phyloP scores from a whole-genome alignment of 352 stramenopile species.

The Globisporangium uncinulatum region DNA sequence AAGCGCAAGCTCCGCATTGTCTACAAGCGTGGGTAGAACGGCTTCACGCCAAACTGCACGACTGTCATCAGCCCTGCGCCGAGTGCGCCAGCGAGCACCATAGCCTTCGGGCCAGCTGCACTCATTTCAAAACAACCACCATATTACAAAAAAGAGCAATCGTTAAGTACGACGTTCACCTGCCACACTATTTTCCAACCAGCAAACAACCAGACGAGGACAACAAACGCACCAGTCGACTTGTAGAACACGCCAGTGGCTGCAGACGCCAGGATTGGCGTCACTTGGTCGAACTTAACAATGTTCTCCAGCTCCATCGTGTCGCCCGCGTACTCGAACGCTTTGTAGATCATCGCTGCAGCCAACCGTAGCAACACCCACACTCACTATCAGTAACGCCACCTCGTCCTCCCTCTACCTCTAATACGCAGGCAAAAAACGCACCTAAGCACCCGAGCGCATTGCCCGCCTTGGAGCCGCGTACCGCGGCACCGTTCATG shows the following conservation, averaged over 20 bases:
- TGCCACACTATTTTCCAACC: no score
- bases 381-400: conserved; percentile 8
- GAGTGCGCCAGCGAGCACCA: conserved; percentile 76
- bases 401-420: background rate
- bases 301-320: conserved; percentile 77
- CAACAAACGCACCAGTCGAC: conserved; percentile 39
- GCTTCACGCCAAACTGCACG: conserved; percentile 83
- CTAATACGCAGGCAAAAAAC: conserved; percentile 8
- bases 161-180: background rate
- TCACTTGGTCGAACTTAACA: conserved; percentile 80
- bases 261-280: conserved; percentile 74
- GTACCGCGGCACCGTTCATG: conserved; percentile 79
- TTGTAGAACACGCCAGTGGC: conserved; percentile 85
- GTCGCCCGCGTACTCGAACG: conserved; percentile 77
- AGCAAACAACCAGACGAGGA: background rate
- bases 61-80: conserved; percentile 78
- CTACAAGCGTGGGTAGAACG: conserved; percentile 77
- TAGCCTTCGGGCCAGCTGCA: conserved; percentile 64
- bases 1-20: conserved; percentile 4
- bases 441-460: conserved; percentile 72
- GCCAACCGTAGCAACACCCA: conserved; percentile 3
- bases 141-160: background rate
- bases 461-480: conserved; percentile 82
- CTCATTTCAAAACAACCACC: background rate
- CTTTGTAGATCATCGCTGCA: conserved; percentile 84